Conservation (phyloP, 2,329 filamentous ascomycete genomes). For the Alternaria arborescens region DNA sequence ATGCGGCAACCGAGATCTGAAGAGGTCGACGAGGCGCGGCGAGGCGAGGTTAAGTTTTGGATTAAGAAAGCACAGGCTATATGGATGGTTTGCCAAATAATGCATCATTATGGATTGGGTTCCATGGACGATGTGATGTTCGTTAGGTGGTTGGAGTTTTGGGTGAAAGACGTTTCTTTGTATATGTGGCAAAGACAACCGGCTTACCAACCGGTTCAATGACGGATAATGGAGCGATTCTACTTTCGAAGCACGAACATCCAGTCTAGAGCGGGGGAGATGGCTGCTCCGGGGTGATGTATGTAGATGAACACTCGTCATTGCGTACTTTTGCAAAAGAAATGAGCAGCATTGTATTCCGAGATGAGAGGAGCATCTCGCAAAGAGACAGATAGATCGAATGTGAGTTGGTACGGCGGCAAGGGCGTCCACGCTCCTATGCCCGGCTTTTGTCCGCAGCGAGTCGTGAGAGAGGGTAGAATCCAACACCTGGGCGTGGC, state of each 20-base stretch:
- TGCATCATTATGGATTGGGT: neutral
- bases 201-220: neutral
- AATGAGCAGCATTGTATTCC: neutral
- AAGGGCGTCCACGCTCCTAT: neutral
- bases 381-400: neutral
- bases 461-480: neutral
- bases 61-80: neutral
- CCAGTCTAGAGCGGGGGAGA: neutral
- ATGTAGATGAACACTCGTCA: neutral
- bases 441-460: neutral
- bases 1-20: neutral
- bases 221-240: neutral
- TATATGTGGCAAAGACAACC: neutral
- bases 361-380: neutral
- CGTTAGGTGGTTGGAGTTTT: neutral
- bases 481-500: neutral
- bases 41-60: neutral
- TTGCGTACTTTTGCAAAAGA: constrained; percentile 2
- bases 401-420: neutral
- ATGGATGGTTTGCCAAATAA: neutral
- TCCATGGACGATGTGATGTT: neutral
- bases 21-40: neutral
- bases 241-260: neutral
- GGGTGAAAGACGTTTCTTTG: neutral
- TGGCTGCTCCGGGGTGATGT: neutral